These are phyloP conservation scores for Sporothrix sp. DNA, from an alignment of 2,329 filamentous ascomycete genomes.

Conservation along the genomic window DNA sequence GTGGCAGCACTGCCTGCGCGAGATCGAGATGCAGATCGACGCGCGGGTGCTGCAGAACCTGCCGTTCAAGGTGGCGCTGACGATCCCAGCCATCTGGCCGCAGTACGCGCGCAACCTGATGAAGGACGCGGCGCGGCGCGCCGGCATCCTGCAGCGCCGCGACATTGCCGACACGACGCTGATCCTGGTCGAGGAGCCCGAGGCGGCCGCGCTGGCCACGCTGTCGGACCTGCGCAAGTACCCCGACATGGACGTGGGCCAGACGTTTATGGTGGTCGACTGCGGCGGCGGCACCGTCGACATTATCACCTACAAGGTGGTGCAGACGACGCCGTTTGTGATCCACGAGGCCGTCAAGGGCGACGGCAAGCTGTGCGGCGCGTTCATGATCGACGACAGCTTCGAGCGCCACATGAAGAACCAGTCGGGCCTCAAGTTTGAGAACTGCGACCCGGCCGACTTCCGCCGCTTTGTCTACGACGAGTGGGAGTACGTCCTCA, in stretches of 20 bases:
- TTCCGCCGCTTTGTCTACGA: slow-evolving; percentile 37
- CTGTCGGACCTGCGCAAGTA: slow-evolving; percentile 25
- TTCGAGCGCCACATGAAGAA: slow-evolving; percentile 36
- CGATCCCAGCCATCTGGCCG: slow-evolving; percentile 38
- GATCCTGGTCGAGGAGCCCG: slow-evolving; percentile 33
- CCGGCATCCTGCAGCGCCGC: slow-evolving; percentile 28
- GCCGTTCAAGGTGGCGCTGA: slow-evolving; percentile 31
- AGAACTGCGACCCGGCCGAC: slow-evolving; percentile 30
- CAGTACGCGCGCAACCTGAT: slow-evolving; percentile 29
- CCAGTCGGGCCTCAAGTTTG: slow-evolving; percentile 34
- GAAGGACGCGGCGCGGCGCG: slow-evolving; percentile 25
- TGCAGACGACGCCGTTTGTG: slow-evolving; percentile 24
- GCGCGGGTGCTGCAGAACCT: slow-evolving; percentile 6
- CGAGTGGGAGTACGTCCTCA: slow-evolving; percentile 29
- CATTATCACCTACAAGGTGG: slow-evolving; percentile 42
- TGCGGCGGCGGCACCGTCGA: slow-evolving; percentile 31
- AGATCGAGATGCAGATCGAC: slow-evolving; percentile 19
- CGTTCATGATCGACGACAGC: slow-evolving; percentile 38
- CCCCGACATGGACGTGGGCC: slow-evolving; percentile 8
- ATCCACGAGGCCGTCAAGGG: slow-evolving; percentile 41
- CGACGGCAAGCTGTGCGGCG: slow-evolving; percentile 41
- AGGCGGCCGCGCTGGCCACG: slow-evolving; percentile 34
- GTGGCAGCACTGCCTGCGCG: slow-evolving; percentile 24
- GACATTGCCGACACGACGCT: slow-evolving; percentile 24
- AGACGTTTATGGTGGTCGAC: slow-evolving; percentile 23